phyloP scores from a whole-genome alignment of 2,329 filamentous ascomycete genomes.

The Aureobasidium leucospermi region DNA sequence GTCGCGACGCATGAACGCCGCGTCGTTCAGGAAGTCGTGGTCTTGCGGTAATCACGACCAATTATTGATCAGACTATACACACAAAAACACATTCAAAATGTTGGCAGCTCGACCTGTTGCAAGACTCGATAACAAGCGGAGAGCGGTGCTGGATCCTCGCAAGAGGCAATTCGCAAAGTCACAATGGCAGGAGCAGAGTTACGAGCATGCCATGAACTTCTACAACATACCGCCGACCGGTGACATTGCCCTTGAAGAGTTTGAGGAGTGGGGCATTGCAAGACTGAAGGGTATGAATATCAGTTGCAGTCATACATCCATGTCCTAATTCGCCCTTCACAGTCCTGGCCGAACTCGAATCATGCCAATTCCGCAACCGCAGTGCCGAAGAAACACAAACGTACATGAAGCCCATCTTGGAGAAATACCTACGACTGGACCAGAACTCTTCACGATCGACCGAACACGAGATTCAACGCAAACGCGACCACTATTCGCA shows the following conservation, averaged over 20 bases:
- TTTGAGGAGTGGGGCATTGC: conserved; percentile 99
- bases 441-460: conserved; percentile 59
- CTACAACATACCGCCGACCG: conserved; percentile 79
- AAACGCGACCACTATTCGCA: conserved; percentile 97
- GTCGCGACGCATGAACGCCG: not conserved
- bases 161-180: conserved; percentile 77
- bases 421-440: conserved; percentile 80
- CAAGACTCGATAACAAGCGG: conserved; percentile 57
- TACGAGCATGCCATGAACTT: conserved; percentile 89
- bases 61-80: not conserved
- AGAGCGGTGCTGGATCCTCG: conserved; percentile 70
- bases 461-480: conserved; percentile 60
- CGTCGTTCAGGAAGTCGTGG: not conserved
- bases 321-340: not conserved
- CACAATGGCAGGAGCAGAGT: conserved; percentile 66
- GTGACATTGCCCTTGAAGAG: conserved; percentile 91
- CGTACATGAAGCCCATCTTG: conserved; percentile 78
- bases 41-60: not conserved
- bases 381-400: conserved; percentile 68
- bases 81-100: conserved; percentile 14
- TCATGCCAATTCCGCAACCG: conserved; percentile 93
- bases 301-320: not conserved
- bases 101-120: conserved; percentile 16
- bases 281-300: conserved; percentile 60
- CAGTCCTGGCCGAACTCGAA: conserved; percentile 82